These are phyloP conservation scores for Torrubiellomyces zombiae DNA, from an alignment of 2,329 filamentous ascomycete species.

Conservation along the genomic window DNA sequence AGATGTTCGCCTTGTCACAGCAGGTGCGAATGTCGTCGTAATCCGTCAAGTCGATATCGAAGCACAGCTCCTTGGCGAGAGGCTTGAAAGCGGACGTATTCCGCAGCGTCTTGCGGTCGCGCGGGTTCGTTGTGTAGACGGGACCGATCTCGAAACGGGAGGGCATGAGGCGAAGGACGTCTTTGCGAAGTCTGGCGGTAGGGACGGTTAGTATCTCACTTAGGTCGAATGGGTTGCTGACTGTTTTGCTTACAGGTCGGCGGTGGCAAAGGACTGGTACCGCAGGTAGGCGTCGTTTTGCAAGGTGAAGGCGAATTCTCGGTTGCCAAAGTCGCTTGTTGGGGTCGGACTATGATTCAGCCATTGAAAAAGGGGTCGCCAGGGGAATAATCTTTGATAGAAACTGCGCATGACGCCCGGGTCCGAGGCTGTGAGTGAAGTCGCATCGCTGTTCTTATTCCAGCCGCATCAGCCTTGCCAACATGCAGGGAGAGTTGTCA, in stretches of 20 bases:
- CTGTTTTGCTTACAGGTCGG: slow-evolving; percentile 27
- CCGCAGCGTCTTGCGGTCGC: slow-evolving; percentile 75
- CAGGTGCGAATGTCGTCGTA: slow-evolving; percentile 96
- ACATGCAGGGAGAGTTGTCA: too few relatives aligned
- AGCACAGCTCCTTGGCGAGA: slow-evolving; percentile 83
- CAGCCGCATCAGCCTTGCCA: too few relatives aligned
- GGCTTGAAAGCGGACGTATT: slow-evolving; percentile 73
- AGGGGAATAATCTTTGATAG: slow-evolving; percentile 91
- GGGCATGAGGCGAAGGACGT: slow-evolving; percentile 74
- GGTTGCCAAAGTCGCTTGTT: slow-evolving; percentile 73
- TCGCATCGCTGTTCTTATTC: too few relatives aligned
- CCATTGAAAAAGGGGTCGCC: slow-evolving; percentile 92
- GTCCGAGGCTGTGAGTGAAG: slow-evolving; percentile 41
- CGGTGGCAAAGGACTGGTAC: slow-evolving; percentile 55
- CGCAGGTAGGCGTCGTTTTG: slow-evolving; percentile 82
- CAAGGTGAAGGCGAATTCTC: slow-evolving; percentile 94
- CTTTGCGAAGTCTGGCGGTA: slow-evolving; percentile 57
- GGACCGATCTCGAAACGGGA: slow-evolving; percentile 96
- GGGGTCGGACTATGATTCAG: slow-evolving; percentile 84
- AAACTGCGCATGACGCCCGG: slow-evolving; percentile 81
- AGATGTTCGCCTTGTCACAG: slow-evolving; percentile 87
- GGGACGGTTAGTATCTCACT: slow-evolving; percentile 5
- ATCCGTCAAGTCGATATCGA: slow-evolving; percentile 98
- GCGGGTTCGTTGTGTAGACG: slow-evolving; percentile 87
- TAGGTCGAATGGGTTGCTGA: too few relatives aligned